Evolutionary conservation across 176 grass and related monocot species (phyloP), one percentile per base, ranked within the genome.

Genomic region (Ampelocalamus luodianensis): DNA sequence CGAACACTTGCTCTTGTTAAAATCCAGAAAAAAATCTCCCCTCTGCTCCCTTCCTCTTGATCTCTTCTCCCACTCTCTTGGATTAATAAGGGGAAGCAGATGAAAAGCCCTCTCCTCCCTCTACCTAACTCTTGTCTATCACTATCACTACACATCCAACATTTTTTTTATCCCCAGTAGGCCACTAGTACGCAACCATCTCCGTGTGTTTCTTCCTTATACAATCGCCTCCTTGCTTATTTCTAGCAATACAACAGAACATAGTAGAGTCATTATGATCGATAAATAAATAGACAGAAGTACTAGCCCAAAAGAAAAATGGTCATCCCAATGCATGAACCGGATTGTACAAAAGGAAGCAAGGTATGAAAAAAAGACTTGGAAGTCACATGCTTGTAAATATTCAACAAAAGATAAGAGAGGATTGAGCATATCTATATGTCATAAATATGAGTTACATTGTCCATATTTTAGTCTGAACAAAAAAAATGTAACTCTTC

Each of bases 311-410:
- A 48, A 48, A 72, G 70, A 3, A 54, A 72, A 72, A 72, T 8
- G 1, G 6, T 49, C 23, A 51, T 73, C 9, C 5, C 26, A 71
- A 56, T 29, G 27, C 26, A 82, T 7, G 38, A 59, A 16, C 66
- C 15, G 8, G 60, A 58, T 43, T 13, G 38, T 76, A 39, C 29
- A 45, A 32, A 69, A 68, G 49, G 13, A 68, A 72, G 4, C 13
- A 48, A 72, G n/a, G 69, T 29, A 49, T 7, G 13, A 15, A 16
- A 43, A 32, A 45, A 29, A 1, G 12, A 27, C 26, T 48, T 69
- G 45, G 13, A 62, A 60, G 61, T 79, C 42, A 79, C 42, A 79
- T 42, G 40, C 22, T 43, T 20, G 14, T 40, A 79, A 50, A 85
- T 49, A 86, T 40, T 58, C 5, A 53, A 79, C 29, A 20, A 34